Evolutionary conservation across 805 yeast species (phyloP).

Genomic region (Candida chauliodis): DNA sequence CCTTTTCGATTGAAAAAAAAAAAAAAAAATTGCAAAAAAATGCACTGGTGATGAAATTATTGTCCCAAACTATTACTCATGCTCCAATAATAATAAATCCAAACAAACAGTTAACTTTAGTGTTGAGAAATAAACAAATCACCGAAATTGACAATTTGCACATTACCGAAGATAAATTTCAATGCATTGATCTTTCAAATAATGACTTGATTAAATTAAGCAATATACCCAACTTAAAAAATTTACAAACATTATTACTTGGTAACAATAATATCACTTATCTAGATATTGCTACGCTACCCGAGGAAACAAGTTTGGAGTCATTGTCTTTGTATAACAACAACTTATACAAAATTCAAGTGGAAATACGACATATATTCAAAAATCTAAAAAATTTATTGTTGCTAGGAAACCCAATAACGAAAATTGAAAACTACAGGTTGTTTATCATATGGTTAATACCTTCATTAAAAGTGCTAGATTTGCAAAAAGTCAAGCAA

Average conservation of each 20-base stretch:
- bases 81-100: slow-evolving; percentile 35
- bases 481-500: slow-evolving; percentile 59
- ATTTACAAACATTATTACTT: slow-evolving; percentile 51
- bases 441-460: slow-evolving; percentile 54
- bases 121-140: slow-evolving; percentile 30
- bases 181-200: slow-evolving; percentile 68
- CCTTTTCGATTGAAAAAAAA: not conserved
- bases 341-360: slow-evolving; percentile 41
- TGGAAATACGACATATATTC: slow-evolving; percentile 32
- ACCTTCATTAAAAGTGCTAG: slow-evolving; percentile 64
- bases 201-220: slow-evolving; percentile 62
- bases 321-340: slow-evolving; percentile 53
- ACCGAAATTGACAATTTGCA: slow-evolving; percentile 35
- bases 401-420: slow-evolving; percentile 58
- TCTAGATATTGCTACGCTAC: slow-evolving; percentile 27
- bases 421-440: slow-evolving; percentile 52
- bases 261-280: slow-evolving; percentile 58
- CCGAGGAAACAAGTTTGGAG: slow-evolving; percentile 35
- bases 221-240: slow-evolving; percentile 37
- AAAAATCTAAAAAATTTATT: slow-evolving; percentile 45
- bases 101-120: slow-evolving; percentile 31
- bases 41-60: slow-evolving; percentile 31
- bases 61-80: slow-evolving; percentile 24
- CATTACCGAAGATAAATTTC: slow-evolving; percentile 31
- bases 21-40: slow-evolving; percentile 1